A percentile compares a stretch with the other conserved stretches of the same genome.
Conservation (phyloP, 371 early-diverging fungal genomes). For the Funneliformis caledonium region DNA sequence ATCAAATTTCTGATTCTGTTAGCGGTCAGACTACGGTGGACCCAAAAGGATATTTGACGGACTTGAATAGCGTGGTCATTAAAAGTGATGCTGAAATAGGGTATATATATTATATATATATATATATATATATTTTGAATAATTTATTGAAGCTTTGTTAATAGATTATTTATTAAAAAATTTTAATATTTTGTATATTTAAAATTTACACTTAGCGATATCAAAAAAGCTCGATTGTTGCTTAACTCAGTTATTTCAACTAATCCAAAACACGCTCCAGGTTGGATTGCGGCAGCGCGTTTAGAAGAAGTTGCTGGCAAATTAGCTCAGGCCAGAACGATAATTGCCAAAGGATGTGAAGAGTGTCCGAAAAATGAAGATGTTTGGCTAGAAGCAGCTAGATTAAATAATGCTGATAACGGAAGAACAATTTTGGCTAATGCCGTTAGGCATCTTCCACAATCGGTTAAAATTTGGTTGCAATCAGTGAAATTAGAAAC, state of each 20-base stretch:
- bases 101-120: not conserved
- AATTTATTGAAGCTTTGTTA: not conserved
- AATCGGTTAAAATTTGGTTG: conserved; percentile 93
- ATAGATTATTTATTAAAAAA: too few relatives aligned
- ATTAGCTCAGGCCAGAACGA: conserved; percentile 77
- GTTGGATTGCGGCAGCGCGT: conserved; percentile 98
- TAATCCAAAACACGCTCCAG: conserved; percentile 94
- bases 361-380: conserved; percentile 94
- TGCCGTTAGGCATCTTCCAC: conserved; percentile 89
- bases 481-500: conserved; percentile 88
- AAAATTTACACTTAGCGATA: conserved; percentile 60
- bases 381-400: conserved; percentile 95
- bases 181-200: not conserved
- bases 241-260: conserved; percentile 89
- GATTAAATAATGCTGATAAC: conserved; percentile 80
- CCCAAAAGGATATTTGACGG: conserved; percentile 94
- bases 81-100: conserved; percentile 89
- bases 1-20: conserved; percentile 77
- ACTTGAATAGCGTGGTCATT: conserved; percentile 80
- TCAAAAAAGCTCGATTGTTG: conserved; percentile 89
- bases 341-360: conserved; percentile 91
- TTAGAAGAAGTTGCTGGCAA: conserved; percentile 94
- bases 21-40: conserved; percentile 87
- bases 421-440: conserved; percentile 90
- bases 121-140: not conserved